Conservation (phyloP, 495 filamentous ascomycete genomes). For the Hypoxylon subgilvum region DNA sequence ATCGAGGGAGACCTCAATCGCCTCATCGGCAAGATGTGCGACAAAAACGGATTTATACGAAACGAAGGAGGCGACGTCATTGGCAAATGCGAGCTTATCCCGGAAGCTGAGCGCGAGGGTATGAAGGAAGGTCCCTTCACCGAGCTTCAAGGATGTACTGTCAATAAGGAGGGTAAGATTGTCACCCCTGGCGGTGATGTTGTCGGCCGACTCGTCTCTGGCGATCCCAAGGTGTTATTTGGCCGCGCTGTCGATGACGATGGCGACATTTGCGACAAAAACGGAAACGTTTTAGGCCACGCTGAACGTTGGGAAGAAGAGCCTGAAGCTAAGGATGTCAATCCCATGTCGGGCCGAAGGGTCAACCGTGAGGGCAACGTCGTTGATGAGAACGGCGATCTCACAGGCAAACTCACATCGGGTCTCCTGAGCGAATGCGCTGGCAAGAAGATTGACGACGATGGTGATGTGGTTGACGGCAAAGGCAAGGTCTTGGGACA, state of each 20-base stretch:
- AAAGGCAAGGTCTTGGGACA: conserved; percentile 83
- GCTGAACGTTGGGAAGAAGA: conserved; percentile 84
- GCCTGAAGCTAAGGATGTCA: conserved; percentile 66
- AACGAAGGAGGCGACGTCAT: conserved; percentile 80
- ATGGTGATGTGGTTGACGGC: conserved; percentile 81
- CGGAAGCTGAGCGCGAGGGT: conserved; percentile 69
- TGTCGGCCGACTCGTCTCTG: conserved; percentile 75
- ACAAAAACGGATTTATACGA: conserved; percentile 81
- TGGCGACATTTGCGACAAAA: conserved; percentile 80
- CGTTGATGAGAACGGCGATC: conserved; percentile 77
- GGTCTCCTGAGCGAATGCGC: conserved; percentile 72
- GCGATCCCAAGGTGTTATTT: conserved; percentile 72
- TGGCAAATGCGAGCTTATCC: conserved; percentile 77
- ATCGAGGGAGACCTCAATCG: conserved; percentile 72
- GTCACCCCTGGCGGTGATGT: conserved; percentile 65
- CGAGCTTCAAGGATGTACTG: conserved; percentile 72
- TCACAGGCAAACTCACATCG: conserved; percentile 78
- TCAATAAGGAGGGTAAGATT: conserved; percentile 79
- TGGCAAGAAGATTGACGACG: conserved; percentile 83
- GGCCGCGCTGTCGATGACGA: conserved; percentile 83
- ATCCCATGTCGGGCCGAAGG: conserved; percentile 71
- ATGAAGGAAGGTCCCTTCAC: conserved; percentile 80
- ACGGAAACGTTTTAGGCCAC: conserved; percentile 80
- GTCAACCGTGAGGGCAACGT: conserved; percentile 86
- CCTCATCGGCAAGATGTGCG: conserved; percentile 79